These are phyloP conservation scores for Neltuma alba DNA, from an alignment of 306 rosid species.

Conservation along the genomic window DNA sequence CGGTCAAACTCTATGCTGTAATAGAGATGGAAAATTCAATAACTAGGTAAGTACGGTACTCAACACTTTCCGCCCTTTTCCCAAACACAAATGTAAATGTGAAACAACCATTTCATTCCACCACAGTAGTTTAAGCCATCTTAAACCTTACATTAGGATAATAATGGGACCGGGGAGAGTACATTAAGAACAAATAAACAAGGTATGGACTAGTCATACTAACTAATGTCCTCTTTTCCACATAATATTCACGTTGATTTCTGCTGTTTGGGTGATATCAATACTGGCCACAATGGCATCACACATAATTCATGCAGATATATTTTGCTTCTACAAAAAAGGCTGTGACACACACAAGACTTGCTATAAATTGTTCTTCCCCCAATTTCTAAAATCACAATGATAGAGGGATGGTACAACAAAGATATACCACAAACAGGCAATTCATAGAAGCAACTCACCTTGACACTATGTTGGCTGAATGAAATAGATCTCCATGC, in stretches of 20 bases:
- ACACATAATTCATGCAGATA: not conserved
- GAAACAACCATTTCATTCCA: slow-evolving; percentile 23
- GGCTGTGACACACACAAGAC: not conserved
- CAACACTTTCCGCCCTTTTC: not conserved
- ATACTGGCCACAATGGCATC: slow-evolving; percentile 9
- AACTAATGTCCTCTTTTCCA: slow-evolving; percentile 29
- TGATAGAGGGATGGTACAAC: not conserved
- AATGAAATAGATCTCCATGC: slow-evolving; percentile 87
- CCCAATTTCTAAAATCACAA: not conserved
- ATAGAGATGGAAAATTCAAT: slow-evolving; percentile 38
- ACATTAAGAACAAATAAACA: slow-evolving; percentile 5
- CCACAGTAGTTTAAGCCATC: slow-evolving; percentile 10
- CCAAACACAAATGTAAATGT: not conserved
- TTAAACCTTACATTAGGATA: slow-evolving; percentile 19
- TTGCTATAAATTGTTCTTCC: not conserved
- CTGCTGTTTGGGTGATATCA: not conserved
- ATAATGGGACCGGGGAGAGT: not conserved
- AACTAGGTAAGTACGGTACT: slow-evolving; percentile 26
- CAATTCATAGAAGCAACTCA: slow-evolving; percentile 40
- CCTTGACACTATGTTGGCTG: slow-evolving; percentile 98
- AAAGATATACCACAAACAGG: slow-evolving; percentile 12
- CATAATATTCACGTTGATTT: slow-evolving; percentile 7
- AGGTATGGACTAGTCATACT: slow-evolving; percentile 4
- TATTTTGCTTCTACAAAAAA: not conserved
- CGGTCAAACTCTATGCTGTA: slow-evolving; percentile 98